These are phyloP conservation scores for Citrus trifoliata DNA, from an alignment of 345 rosid genomes.

Conservation along the genomic window DNA sequence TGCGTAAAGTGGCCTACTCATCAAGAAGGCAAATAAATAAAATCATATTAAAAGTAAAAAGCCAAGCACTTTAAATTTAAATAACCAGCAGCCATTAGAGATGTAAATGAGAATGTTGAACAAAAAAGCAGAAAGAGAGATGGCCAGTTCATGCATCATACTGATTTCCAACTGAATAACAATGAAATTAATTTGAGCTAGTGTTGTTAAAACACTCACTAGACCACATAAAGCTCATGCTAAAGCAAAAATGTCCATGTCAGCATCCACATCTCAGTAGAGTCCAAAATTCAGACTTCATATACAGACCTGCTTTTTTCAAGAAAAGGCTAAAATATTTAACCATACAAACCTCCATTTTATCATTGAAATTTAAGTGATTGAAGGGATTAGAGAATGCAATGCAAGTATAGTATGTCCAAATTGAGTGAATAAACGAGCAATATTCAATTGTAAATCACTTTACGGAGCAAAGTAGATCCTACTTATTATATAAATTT, in stretches of 20 bases:
- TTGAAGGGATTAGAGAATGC: not conserved
- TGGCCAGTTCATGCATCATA: not conserved
- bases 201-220: not conserved
- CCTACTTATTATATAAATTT: not conserved
- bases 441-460: not conserved
- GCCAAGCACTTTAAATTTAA: not conserved
- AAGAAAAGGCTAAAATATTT: not conserved
- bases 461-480: no score
- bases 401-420: not conserved
- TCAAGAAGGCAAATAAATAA: not conserved
- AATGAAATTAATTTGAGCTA: not conserved
- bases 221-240: not conserved
- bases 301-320: not conserved
- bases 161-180: not conserved
- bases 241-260: not conserved
- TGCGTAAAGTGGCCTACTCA: slow-evolving; percentile 62
- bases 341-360: not conserved
- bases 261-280: not conserved
- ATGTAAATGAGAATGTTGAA: not conserved
- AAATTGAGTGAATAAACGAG: not conserved
- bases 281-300: no score
- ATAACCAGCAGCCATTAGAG: not conserved
- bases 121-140: not conserved
- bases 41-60: not conserved
- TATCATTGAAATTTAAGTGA: not conserved